Conservation (phyloP, 805 yeast species). For the Maudiozyma pseudohumilis region DNA sequence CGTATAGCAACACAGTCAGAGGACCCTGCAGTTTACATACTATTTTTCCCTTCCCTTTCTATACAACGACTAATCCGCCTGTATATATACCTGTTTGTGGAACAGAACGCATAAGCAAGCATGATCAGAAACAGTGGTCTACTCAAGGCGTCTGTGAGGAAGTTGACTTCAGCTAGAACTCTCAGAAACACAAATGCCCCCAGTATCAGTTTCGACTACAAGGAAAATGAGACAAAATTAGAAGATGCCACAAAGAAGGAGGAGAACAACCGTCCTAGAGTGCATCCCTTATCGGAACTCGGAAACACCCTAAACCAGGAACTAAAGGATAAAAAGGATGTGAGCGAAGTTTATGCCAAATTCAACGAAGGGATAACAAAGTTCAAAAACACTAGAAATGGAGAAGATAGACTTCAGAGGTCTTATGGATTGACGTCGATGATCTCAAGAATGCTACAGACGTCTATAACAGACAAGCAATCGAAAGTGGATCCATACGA, state of each 20-base stretch:
- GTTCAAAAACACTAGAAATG: not conserved
- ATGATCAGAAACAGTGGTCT: not conserved
- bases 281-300: slow-evolving; percentile 1
- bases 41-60: no score
- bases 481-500: slow-evolving; percentile 19
- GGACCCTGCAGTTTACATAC: no score
- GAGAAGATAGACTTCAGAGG: slow-evolving; percentile 3
- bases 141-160: not conserved
- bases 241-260: not conserved
- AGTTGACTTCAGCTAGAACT: not conserved
- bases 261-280: not conserved
- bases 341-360: slow-evolving; percentile 1
- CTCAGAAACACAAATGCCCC: not conserved
- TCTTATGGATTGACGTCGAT: slow-evolving; percentile 3
- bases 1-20: no score
- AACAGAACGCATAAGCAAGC: not conserved
- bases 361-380: slow-evolving; percentile 2
- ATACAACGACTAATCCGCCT: no score
- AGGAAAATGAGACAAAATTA: not conserved
- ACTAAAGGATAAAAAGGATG: slow-evolving; percentile 2
- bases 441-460: slow-evolving; percentile 2
- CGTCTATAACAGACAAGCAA: slow-evolving; percentile 1
- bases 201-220: not conserved
- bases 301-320: not conserved
- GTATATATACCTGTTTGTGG: no score